Percentiles rank a stretch among this genome's conserved stretches.
Conservation (phyloP, 2,329 filamentous ascomycete genomes). For the Nannizziopsis arthrosporioides region DNA sequence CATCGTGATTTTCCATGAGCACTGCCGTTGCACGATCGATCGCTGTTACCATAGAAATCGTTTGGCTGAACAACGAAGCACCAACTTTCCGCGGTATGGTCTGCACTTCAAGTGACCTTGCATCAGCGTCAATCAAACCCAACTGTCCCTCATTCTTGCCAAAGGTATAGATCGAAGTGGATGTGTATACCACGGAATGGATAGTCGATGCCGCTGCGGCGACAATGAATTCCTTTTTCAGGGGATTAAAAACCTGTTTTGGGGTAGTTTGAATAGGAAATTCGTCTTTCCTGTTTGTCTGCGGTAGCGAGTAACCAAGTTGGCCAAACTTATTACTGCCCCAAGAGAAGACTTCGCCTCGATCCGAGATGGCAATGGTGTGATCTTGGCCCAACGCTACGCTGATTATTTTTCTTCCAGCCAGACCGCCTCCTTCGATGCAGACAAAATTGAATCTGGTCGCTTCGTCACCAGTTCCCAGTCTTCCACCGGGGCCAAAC, state of each 20-base stretch:
- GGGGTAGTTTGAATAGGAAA: conserved; percentile 71
- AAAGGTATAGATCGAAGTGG: conserved; percentile 75
- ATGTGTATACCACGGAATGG: conserved; percentile 82
- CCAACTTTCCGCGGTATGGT: conserved; percentile 73
- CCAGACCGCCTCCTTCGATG: conserved; percentile 61
- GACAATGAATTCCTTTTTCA: conserved; percentile 73
- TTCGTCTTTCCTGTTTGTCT: conserved; percentile 54
- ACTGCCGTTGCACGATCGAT: conserved; percentile 84
- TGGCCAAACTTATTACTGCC: conserved; percentile 78
- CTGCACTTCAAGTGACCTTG: conserved; percentile 78
- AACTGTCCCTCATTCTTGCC: conserved; percentile 92
- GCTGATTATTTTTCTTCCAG: conserved; percentile 61
- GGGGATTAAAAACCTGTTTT: conserved; percentile 76
- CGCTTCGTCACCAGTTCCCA: conserved; percentile 80
- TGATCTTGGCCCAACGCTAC: conserved; percentile 87
- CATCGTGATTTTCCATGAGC: conserved; percentile 72
- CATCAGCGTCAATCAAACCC: conserved; percentile 88
- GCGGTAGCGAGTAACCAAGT: conserved; percentile 69
- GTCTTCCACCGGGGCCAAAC: conserved; percentile 75
- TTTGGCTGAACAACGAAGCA: conserved; percentile 61
- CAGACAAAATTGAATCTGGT: conserved; percentile 79
- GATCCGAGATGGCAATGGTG: conserved; percentile 69
- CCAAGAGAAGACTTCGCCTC: conserved; percentile 91
- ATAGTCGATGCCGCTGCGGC: conserved; percentile 81
- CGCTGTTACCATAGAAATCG: conserved; percentile 68